phyloP scores from a whole-genome alignment of 164 flowering plant species.

The Echeveria elegans region DNA sequence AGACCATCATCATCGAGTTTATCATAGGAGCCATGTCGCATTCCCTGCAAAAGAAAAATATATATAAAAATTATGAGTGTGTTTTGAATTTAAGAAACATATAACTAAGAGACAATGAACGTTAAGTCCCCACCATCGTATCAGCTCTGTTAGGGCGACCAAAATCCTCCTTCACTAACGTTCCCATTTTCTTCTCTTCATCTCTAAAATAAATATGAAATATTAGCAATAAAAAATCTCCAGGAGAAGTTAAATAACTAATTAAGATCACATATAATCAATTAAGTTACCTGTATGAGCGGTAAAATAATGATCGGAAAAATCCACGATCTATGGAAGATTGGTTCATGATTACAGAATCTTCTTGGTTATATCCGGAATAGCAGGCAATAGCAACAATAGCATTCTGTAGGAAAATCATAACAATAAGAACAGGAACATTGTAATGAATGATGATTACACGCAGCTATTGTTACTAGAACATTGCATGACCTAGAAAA shows the following conservation, averaged over 20 bases:
- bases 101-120: background rate
- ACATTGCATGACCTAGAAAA: background rate
- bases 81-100: background rate
- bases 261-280: background rate
- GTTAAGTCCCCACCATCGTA: constrained; percentile 57
- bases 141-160: constrained; percentile 87
- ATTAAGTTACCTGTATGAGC: constrained; percentile 63
- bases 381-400: constrained; percentile 96
- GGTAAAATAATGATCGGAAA: constrained; percentile 85
- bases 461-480: background rate
- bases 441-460: background rate
- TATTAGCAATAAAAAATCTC: background rate
- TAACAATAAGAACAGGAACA: background rate
- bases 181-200: constrained; percentile 94
- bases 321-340: constrained; percentile 99
- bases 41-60: constrained; percentile 77
- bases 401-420: too few species aligned
- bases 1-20: constrained; percentile 99
- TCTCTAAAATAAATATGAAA: constrained; percentile 19
- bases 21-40: constrained; percentile 97
- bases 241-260: background rate
- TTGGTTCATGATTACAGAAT: constrained; percentile 97
- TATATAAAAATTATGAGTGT: too few species aligned
- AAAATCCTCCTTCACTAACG: constrained; percentile 95
- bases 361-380: constrained; percentile 98